Base-by-base conservation (phyloP, 768 basidiomycete genomes). In the Arthromyces matolae region DNA sequence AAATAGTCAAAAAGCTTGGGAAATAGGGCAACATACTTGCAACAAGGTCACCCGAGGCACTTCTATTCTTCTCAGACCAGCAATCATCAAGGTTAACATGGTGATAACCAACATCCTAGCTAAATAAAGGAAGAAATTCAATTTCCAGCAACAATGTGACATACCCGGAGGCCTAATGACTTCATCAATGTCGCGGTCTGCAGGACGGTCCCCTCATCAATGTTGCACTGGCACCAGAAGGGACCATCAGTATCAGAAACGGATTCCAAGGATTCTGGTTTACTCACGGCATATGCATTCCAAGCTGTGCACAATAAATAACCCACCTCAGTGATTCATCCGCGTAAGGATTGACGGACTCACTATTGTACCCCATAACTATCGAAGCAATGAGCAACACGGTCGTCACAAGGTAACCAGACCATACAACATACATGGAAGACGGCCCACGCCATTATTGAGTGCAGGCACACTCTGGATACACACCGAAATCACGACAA, bases 291-390 rank as follows among this genome's bases (percentile, higher is more conserved):
- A 60, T 79, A 84, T 8, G 81, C 83, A 60, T 86, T 85, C 83
- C 83, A 86, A 8, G 83, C 83, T 85, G 31, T 18, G 2, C 12
- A 19, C 22, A 5, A 13, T 9, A 36, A 2, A 32, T 40, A 16
- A 41, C n/a, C n/a, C n/a, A n/a, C n/a, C n/a, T 39, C 25, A 25
- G 14, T 18, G 16, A 22, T 44, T 27, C 2, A 14, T 34, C 25
- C 6, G 16, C 53, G 52, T 45, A 9, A n/a, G 1, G 23, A 28
- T 13, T 8, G n/a, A 13, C 19, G n/a, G n/a, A 52, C 79, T 60
- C 43, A 83, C 81, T 84, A 53, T 84, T 84, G 53, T 78, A 84
- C 4, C 81, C 83, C 70, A 84, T 71, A 18, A 77, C 82, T 84
- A 29, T 38, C 10, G 13, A 33, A 25, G n/a, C n/a, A n/a, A n/a